Base-by-base conservation (phyloP, 106 monocot species). In the Xerophyta viscosa region DNA sequence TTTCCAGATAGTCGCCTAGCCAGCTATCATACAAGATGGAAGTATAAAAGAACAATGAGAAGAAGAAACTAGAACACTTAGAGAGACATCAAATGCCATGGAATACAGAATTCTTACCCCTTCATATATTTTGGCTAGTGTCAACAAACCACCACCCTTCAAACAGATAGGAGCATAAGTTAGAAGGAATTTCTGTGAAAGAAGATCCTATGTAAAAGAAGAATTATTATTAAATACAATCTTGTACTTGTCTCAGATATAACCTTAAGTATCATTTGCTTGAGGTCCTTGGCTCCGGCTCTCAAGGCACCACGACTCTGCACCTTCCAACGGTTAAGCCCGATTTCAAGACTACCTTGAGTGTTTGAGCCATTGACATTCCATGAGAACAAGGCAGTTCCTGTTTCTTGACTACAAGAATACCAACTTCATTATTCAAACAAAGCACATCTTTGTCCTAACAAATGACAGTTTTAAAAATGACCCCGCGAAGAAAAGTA, bases 291-390 rank as follows among this genome's bases (percentile, higher is more conserved):
- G 36, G 74, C 90, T 33, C 98, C 89, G 54, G 71, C 56, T 65
- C 58, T 82, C 22, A 82, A 23, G 15, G 86, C 70, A 50, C 73
- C 64, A 77, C 74, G 66, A 50, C 60, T 24, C 50, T 74, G 67
- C 1, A 89, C 56, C 63, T 90, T 98, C 86, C 85, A 90, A 36
- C 70, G 71, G 63, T 66, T 86, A n/a, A 98, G 69, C 46, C 98
- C 90, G 46, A 54, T 61, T 71, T 84, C 88, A 60, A 79, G 76
- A 58, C 66, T 89, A 47, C 66, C 75, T 58, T 65, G 46, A 46
- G 46, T 56, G 36, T 29, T 66, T 36, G 64, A 66, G 54, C 55
- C 24, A 39, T 10, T 6, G 33, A 36, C 5, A 36, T 36, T 36
- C 5, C 5, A 6, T 6, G 11, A 36, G 11, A 6, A 36, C 11